Conservation (phyloP, 352 stramenopile species). For the Pythium utonaiense region DNA sequence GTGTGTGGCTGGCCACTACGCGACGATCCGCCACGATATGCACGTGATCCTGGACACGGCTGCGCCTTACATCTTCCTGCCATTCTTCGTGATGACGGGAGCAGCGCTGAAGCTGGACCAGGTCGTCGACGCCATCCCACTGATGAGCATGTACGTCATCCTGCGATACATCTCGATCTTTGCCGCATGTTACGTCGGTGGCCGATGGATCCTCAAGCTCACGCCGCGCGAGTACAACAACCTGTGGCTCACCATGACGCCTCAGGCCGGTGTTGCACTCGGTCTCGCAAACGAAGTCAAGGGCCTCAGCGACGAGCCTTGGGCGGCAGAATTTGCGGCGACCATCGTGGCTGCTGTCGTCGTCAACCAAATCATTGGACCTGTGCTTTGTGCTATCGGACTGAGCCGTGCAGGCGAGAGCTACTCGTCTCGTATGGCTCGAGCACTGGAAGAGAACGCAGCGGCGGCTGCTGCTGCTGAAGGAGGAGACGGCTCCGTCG, state of each 20-base stretch:
- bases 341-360: constrained; percentile 69
- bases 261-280: constrained; percentile 62
- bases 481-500: constrained; percentile 1
- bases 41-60: constrained; percentile 68
- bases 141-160: constrained; percentile 63
- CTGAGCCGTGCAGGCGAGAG: constrained; percentile 50
- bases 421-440: constrained; percentile 9
- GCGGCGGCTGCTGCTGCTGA: not conserved
- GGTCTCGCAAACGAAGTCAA: constrained; percentile 61
- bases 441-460: constrained; percentile 1
- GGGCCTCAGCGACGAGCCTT: constrained; percentile 40
- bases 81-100: constrained; percentile 79
- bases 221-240: constrained; percentile 63
- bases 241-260: constrained; percentile 72
- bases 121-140: constrained; percentile 49
- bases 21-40: constrained; percentile 68
- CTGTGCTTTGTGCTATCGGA: constrained; percentile 56
- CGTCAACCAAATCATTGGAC: constrained; percentile 70
- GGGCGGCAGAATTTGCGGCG: constrained; percentile 52
- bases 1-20: constrained; percentile 59
- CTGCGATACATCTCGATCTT: constrained; percentile 61
- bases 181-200: constrained; percentile 53
- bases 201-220: constrained; percentile 60
- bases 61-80: constrained; percentile 68
- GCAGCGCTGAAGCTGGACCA: constrained; percentile 65